Evolutionary conservation across 768 basidiomycete genomes (phyloP), one percentile per base, ranked within the genome.

Genomic region (Leucocoprinus sp.): DNA sequence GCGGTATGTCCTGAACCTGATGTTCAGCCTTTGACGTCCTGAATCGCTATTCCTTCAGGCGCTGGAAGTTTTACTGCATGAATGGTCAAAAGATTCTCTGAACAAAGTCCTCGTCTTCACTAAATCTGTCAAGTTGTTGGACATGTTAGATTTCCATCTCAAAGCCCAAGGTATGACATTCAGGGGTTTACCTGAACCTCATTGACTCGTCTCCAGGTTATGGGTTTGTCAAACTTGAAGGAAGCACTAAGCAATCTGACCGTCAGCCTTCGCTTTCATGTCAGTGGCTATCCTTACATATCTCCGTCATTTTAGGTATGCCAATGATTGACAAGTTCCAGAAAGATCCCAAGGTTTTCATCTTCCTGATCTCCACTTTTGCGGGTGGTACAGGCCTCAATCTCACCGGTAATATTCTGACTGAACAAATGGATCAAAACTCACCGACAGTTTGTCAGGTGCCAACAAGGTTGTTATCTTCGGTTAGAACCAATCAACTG

Each of bases 401-500:
- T 57, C 63, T 96, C 37, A 91, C 89, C 12, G 70, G 68, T 66
- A 50, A 39, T 45, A 37, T 37, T 36, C 39, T 41, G 41, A 36
- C 36, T 31, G 42, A 48, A 31, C 46, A 23, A 15, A 48, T 31
- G 39, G n/a, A n/a, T n/a, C n/a, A n/a, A n/a, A n/a, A n/a, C n/a
- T 23, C 17, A 22, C 15, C 42, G 8, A 37, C 35, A 23, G 26
- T 43, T 38, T 34, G n/a, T 5, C 21, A 66, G 84, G 84, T 2
- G 93, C 95, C 2, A 97, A 98, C 58, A 93, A 88, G 63, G 95
- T 96, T 17, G 86, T 93, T 21, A 86, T 93, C 33, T 91, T 95
- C 59, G 86, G 84, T 82, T 50, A 54, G 76, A 37, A 29, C 28
- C 51, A 42, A 26, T 9, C 38, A 3, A 22, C 47, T 33, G 42